phyloP scores from a whole-genome alignment of 768 basidiomycete species.

The Sporobolomyces roseus region DNA sequence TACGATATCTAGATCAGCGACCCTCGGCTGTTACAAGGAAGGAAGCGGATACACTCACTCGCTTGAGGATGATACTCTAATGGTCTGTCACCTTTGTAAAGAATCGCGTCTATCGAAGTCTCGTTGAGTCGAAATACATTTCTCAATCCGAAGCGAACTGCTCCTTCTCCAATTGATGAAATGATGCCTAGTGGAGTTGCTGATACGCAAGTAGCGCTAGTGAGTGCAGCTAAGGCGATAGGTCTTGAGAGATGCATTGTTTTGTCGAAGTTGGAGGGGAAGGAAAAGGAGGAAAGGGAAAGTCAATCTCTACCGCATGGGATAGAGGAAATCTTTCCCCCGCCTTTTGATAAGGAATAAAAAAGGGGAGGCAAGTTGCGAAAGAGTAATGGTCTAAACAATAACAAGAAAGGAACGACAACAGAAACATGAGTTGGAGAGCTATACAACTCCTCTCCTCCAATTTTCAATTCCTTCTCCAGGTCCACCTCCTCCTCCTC shows the following conservation, averaged over 20 bases:
- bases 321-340: not conserved
- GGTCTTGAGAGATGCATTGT: conserved; percentile 12
- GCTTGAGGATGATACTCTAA: conserved; percentile 19
- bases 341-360: not conserved
- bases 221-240: conserved; percentile 8
- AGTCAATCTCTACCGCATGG: no score
- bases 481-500: not conserved
- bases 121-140: conserved; percentile 35
- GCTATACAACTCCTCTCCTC: conserved; percentile 13
- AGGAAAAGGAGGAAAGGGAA: not conserved
- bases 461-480: conserved; percentile 31
- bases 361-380: not conserved
- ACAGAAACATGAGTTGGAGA: not conserved
- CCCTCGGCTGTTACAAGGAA: no score
- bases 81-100: not conserved
- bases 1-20: no score
- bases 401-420: not conserved
- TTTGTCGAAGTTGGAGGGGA: not conserved
- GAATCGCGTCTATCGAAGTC: conserved; percentile 22
- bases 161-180: not conserved
- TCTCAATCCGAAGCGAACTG: conserved; percentile 1
- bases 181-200: conserved; percentile 12
- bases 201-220: not conserved
- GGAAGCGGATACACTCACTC: conserved; percentile 13
- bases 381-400: no score